Evolutionary conservation across 441 rosid species (phyloP), one percentile per base, ranked within the genome.

Genomic region (Gossypium laxum): DNA sequence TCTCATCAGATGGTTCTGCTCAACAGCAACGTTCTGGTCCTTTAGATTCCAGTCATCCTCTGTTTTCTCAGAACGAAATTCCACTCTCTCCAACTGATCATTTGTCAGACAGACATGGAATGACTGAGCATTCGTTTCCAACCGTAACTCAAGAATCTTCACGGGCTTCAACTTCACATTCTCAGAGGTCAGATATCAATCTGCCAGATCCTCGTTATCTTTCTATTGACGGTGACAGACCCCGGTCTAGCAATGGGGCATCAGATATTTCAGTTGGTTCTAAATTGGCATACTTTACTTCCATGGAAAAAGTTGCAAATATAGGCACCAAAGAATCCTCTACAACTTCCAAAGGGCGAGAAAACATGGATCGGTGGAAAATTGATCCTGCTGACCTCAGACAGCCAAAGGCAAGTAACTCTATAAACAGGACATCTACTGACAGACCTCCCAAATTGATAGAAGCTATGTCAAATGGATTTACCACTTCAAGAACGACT

Each of bases 1-100:
- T 82, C 72, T 65, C 81, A 7, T 76, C 77, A 59, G 97, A 91
- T 77, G 88, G 85, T 71, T 72, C 81, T 51, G 72, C 78, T 74
- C 92, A 87, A 62, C 82, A 84, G 74, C 86, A 82, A 26, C 82
- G 82, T 75, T 91, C 96, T 76, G 96, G 96, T 82, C 91, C 70
- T 77, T 75, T 92, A 77, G 94, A 90, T 76, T 73, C 82, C 59
- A 72, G 72, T 71, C 85, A 86, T 83, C 83, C 90, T 73, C 64
- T 81, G 71, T 87, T 89, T 58, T 65, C 68, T 81, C 92, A 87
- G 79, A 84, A 71, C 67, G 93, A 91, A 75, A 62, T 72, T 47
- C 67, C 83, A 67, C 67, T 80, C 78, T 76, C 86, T 75, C 57
- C 77, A 73, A 55, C 77, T 28, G 91, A 90, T 78, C 90, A 76